Base-by-base conservation (phyloP, 495 filamentous ascomycete genomes). In the Penicillium lagena region DNA sequence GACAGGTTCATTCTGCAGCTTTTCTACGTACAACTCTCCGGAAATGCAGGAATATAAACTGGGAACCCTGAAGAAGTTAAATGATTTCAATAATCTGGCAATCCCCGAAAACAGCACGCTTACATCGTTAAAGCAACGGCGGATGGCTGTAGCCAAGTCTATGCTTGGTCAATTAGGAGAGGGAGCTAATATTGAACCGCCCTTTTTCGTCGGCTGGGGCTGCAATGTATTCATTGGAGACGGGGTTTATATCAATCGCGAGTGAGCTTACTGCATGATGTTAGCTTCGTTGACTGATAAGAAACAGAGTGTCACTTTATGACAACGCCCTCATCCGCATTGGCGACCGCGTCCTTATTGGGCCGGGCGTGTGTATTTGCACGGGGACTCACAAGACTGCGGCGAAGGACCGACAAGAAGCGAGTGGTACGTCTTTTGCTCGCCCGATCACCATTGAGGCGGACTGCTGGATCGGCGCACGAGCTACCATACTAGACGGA, bases 1-100 rank as follows among this genome's bases (percentile, higher is more conserved):
- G 22, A 22, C 22, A 22, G 22, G 22, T 22, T 22, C 4, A 22
- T 22, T 22, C 22, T 37, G 15, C 17, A 48, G 46, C 10, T 43
- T 48, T 14, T 36, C 40, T 28, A 48, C 46, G 1, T 48, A 40
- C 7, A 48, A 42, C 22, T 48, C 41, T 9, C 22, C 37, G 32
- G 36, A 37, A 17, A n/a, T 42, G 11, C 33, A 34, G 40, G 40
- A 42, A 35, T 34, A 42, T 9, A 42, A 42, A 12, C 31, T 42
- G 8, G 33, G 15, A 27, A 42, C 31, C 1, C 15, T 34, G 12
- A 30, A 11, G 9, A 42, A 42, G 14, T 22, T 42, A 10, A 35
- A 42, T 8, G 30, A 42, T 9, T 42, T 42, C 31, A 42, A 42
- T 12, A 33, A 35, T 35, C 7, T 11, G 12, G 22, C 40, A 7